phyloP scores from a whole-genome alignment of 2,329 filamentous ascomycete genomes.

The Periconia sp. region DNA sequence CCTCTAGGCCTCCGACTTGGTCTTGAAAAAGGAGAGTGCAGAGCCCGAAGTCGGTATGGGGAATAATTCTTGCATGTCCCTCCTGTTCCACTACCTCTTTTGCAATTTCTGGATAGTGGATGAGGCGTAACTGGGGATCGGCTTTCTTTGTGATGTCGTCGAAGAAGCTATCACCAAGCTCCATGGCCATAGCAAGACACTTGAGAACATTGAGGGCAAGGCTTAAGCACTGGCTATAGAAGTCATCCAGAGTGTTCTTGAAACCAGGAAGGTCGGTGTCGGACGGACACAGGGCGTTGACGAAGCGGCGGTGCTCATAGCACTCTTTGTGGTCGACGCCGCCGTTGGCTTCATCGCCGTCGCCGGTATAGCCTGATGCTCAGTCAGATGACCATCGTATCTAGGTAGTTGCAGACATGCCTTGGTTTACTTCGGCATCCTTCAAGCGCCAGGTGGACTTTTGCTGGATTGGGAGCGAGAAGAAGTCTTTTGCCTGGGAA shows the following conservation, averaged over 20 bases:
- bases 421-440: constrained; percentile 46
- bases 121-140: constrained; percentile 33
- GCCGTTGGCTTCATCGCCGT: constrained; percentile 44
- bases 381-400: too few species aligned
- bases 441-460: constrained; percentile 45
- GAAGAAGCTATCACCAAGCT: constrained; percentile 32
- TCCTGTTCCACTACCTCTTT: constrained; percentile 26
- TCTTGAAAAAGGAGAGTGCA: constrained; percentile 50
- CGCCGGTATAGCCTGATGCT: constrained; percentile 46
- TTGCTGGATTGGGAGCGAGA: constrained; percentile 39
- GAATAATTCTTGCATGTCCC: constrained; percentile 32
- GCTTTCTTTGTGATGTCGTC: constrained; percentile 27
- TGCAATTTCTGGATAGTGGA: constrained; percentile 36
- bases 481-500: constrained; percentile 39
- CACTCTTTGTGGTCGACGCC: constrained; percentile 35
- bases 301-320: constrained; percentile 29
- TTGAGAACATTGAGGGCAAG: constrained; percentile 28
- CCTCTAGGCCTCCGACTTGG: constrained; percentile 45
- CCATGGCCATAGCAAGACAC: constrained; percentile 34
- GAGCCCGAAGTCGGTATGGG: constrained; percentile 41
- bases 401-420: too few species aligned
- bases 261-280: constrained; percentile 27
- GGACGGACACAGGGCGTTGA: constrained; percentile 25
- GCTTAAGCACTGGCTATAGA: constrained; percentile 27
- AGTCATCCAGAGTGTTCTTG: constrained; percentile 29